A percentile compares a stretch with the other conserved stretches of the same genome.
Evolutionary conservation across 352 stramenopile species (phyloP).

Genomic region (Phytophthora hibernalis): DNA sequence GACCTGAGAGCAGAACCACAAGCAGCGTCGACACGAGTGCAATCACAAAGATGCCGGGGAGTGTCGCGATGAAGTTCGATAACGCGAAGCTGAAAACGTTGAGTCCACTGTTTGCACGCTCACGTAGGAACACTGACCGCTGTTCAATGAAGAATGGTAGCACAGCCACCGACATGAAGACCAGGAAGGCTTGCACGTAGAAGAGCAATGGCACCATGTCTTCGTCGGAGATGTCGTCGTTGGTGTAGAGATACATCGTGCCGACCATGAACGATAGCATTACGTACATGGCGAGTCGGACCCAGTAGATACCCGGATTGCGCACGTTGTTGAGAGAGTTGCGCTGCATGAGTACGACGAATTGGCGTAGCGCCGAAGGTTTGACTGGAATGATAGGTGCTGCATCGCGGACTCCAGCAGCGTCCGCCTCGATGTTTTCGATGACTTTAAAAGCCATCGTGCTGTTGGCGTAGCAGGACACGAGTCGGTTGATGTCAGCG

Average conservation of each 20-base stretch:
- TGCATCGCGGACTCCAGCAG: conserved; percentile 1
- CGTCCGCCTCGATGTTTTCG: conserved; percentile 18
- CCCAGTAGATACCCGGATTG: conserved; percentile 74
- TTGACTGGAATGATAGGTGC: conserved; percentile 31
- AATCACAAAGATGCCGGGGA: conserved; percentile 71
- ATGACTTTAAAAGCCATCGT: conserved; percentile 11
- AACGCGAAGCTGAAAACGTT: conserved; percentile 71
- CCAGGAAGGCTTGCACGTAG: conserved; percentile 88
- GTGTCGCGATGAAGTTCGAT: conserved; percentile 63
- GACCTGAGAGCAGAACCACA: conserved; percentile 49
- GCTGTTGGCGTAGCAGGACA: conserved; percentile 4
- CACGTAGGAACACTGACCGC: conserved; percentile 81
- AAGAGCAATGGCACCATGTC: conserved; percentile 75
- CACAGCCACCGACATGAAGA: conserved; percentile 89
- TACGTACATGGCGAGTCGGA: conserved; percentile 74
- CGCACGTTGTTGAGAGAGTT: conserved; percentile 67
- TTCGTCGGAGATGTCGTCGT: conserved; percentile 26
- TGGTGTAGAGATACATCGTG: conserved; percentile 68
- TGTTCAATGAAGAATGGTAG: conserved; percentile 88
- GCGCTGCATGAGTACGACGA: conserved; percentile 56
- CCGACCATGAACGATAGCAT: conserved; percentile 72
- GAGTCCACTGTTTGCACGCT: conserved; percentile 55
- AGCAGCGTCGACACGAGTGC: conserved; percentile 52
- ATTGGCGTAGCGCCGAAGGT: conserved; percentile 53
- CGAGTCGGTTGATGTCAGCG: conserved; percentile 19